Conservation (phyloP, 371 early-diverging fungal species). For the Mycotypha africana region DNA sequence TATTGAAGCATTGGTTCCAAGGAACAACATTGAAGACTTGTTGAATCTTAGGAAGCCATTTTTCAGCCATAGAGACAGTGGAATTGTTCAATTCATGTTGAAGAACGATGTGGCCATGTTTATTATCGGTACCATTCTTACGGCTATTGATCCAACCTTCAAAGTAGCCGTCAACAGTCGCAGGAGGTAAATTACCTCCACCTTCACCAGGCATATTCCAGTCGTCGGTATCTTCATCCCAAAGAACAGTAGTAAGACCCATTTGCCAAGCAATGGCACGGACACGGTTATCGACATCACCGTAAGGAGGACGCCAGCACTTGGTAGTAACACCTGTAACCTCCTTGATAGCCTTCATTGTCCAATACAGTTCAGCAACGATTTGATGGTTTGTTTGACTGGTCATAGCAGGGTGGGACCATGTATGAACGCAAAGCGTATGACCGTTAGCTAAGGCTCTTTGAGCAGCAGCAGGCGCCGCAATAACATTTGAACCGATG, state of each 20-base stretch:
- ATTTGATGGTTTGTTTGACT: constrained; percentile 45
- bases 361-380: constrained; percentile 55
- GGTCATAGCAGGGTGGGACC: constrained; percentile 58
- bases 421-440: constrained; percentile 48
- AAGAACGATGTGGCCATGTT: constrained; percentile 40
- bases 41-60: constrained; percentile 36
- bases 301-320: constrained; percentile 55
- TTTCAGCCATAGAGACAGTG: constrained; percentile 34
- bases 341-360: constrained; percentile 47
- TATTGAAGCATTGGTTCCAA: constrained; percentile 45
- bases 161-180: constrained; percentile 35
- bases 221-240: constrained; percentile 44
- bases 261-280: constrained; percentile 49
- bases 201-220: constrained; percentile 43
- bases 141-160: constrained; percentile 30
- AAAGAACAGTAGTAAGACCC: constrained; percentile 40
- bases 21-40: constrained; percentile 37
- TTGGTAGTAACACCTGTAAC: constrained; percentile 45
- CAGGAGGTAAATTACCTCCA: constrained; percentile 31
- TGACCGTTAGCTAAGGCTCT: constrained; percentile 46
- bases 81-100: constrained; percentile 43
- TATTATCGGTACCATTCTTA: constrained; percentile 23
- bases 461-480: constrained; percentile 38
- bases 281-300: constrained; percentile 52
- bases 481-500: constrained; percentile 44